These are phyloP conservation scores for Saksenaea oblongispora DNA, from an alignment of 371 early-diverging fungal genomes.

Conservation along the genomic window DNA sequence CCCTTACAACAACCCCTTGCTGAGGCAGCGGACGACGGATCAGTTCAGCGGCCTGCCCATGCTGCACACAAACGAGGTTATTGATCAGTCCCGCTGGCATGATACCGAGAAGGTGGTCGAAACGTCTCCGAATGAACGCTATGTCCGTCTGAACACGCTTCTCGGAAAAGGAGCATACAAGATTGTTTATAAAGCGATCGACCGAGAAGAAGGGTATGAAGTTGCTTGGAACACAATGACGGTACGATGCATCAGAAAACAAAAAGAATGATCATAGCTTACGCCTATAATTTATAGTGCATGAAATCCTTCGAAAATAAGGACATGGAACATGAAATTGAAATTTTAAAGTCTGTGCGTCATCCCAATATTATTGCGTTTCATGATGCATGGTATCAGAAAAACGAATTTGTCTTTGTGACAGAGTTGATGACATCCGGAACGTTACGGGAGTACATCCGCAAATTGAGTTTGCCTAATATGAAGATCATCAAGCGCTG, in stretches of 20 bases:
- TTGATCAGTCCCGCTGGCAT: conserved; percentile 44
- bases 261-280: background rate
- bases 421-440: conserved; percentile 89
- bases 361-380: conserved; percentile 79
- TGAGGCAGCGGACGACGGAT: background rate
- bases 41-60: conserved; percentile 7
- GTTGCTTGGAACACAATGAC: conserved; percentile 80
- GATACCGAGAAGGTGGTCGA: conserved; percentile 48
- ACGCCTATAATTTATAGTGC: conserved; percentile 26
- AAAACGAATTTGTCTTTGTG: conserved; percentile 70
- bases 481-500: conserved; percentile 69
- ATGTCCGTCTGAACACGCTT: conserved; percentile 42
- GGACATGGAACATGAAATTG: conserved; percentile 68
- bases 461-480: conserved; percentile 57
- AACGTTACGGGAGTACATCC: conserved; percentile 63
- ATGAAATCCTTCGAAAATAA: conserved; percentile 56
- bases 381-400: conserved; percentile 67
- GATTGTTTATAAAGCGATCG: conserved; percentile 80
- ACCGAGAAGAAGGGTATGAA: conserved; percentile 81
- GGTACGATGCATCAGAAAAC: conserved; percentile 16
- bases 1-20: background rate
- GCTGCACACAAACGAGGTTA: conserved; percentile 30
- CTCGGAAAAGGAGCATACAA: conserved; percentile 73
- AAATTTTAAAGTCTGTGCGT: conserved; percentile 70
- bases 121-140: conserved; percentile 45